Evolutionary conservation across 1,284 basidiomycete species (phyloP).

Genomic region (Leccinum fallax): DNA sequence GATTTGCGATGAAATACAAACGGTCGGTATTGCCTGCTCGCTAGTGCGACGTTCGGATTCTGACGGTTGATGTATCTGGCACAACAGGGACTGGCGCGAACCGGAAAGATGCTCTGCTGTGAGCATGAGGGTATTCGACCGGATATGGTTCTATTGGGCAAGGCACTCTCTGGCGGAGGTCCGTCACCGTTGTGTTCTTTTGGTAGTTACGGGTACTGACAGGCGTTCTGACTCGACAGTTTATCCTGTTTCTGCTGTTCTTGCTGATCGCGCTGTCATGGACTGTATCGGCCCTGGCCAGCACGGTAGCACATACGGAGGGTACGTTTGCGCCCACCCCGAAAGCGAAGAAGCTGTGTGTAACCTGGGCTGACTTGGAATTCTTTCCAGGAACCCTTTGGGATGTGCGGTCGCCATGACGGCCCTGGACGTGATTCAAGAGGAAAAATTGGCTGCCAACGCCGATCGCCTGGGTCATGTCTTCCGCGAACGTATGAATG

Average conservation of each 20-base stretch:
- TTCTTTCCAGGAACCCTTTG: conserved; percentile 76
- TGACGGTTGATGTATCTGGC: conserved; percentile 2
- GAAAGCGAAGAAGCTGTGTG: background rate
- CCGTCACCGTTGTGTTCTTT: conserved; percentile 25
- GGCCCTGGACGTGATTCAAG: conserved; percentile 85
- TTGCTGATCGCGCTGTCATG: conserved; percentile 91
- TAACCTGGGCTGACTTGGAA: background rate
- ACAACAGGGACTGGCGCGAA: conserved; percentile 74
- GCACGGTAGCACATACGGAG: conserved; percentile 96
- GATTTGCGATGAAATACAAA: conserved; percentile 98
- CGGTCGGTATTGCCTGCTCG: conserved; percentile 47
- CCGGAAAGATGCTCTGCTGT: conserved; percentile 86
- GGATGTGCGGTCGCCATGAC: conserved; percentile 94
- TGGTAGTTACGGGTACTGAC: conserved; percentile 14
- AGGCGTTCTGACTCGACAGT: conserved; percentile 47
- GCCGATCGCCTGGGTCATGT: conserved; percentile 79
- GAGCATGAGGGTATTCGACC: conserved; percentile 91
- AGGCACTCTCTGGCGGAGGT: conserved; percentile 95
- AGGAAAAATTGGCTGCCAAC: conserved; percentile 83
- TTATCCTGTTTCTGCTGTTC: conserved; percentile 95
- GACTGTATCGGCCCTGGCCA: conserved; percentile 95
- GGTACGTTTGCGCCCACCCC: conserved; percentile 47
- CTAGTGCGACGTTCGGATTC: background rate
- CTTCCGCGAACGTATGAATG: conserved; percentile 73
- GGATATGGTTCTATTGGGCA: conserved; percentile 93